Evolutionary conservation across 2,329 filamentous ascomycete species (phyloP), one percentile per base, ranked within the genome.

Genomic region (Botryotinia narcissicola): DNA sequence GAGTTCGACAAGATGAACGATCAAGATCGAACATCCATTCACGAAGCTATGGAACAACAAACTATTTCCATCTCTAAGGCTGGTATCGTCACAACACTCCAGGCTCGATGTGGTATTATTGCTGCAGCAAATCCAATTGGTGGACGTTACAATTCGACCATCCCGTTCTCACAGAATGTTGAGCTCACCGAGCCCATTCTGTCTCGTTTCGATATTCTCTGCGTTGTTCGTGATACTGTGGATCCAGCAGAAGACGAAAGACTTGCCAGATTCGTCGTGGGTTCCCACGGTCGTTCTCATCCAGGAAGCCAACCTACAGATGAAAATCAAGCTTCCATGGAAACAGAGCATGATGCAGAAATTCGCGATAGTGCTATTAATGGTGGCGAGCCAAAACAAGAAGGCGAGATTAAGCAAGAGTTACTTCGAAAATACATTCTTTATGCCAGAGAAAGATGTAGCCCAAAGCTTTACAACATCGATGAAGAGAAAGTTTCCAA

Each of bases 1-100:
- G 96, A 99, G 83, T 99, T 99, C 79, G 96, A 99, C 88, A 99
- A 99, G 87, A 99, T 99, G 96, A 98, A 98, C 82, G 96, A 99
- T 82, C 94, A 98, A 81, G 96, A 99, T 82, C 90, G 96, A 77
- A 98, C 96, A 1, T 97, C 94, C 12, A 99, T 99, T 78, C 96
- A 99, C 87, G 96, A 99, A 86, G 96, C 96, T 74, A 99, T 99
- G 96, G 96, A 99, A 83, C 96, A 99, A 83, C 96, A 99, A 84
- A 99, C 96, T 1, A 99, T 99, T 78, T 98, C 95, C 75, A 99
- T 99, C 80, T 97, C 94, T 76, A 99, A 99, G 82, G 96, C 96
- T 0, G 96, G 96, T 83, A 99, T 99, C 75, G 96, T 99, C 61
- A 99, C 96, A 1, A 98, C 96, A 0, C 87, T 99, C 0, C 95